Conservation (phyloP, 805 yeast species). For the Yarrowia osloensis region DNA sequence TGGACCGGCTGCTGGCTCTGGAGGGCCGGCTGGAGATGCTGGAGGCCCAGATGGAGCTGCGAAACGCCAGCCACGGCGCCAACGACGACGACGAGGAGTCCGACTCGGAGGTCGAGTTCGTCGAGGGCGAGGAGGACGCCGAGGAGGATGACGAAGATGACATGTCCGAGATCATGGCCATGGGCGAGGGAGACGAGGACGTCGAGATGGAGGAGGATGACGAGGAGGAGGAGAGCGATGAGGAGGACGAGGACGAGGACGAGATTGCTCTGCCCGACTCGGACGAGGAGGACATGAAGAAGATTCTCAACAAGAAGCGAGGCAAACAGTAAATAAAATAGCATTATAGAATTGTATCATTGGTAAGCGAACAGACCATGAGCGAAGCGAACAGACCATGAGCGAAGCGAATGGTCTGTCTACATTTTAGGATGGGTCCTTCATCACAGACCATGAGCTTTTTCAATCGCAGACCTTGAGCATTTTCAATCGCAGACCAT, state of each 20-base stretch:
- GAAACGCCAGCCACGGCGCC: constrained; percentile 49
- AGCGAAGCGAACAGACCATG: no score
- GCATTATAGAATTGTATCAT: constrained; percentile 29
- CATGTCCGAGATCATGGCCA: constrained; percentile 46
- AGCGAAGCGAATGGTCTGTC: no score
- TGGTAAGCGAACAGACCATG: neutral
- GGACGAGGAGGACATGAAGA: constrained; percentile 26
- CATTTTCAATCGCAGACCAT: no score
- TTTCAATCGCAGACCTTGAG: no score
- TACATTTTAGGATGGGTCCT: no score
- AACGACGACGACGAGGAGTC: constrained; percentile 43
- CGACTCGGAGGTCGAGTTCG: constrained; percentile 43
- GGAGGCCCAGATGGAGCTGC: constrained; percentile 70
- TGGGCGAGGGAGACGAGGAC: constrained; percentile 49
- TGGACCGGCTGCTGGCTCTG: constrained; percentile 71
- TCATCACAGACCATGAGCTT: no score
- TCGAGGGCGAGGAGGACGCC: constrained; percentile 48
- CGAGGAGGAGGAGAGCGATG: constrained; percentile 43
- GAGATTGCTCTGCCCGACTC: constrained; percentile 24
- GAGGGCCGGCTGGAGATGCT: constrained; percentile 85
- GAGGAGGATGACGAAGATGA: constrained; percentile 43
- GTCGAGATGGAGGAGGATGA: constrained; percentile 43
- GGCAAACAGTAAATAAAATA: constrained; percentile 25
- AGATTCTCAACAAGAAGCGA: constrained; percentile 27
- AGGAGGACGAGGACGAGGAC: constrained; percentile 32